phyloP scores from a whole-genome alignment of 495 filamentous ascomycete species.

The Talaromyces ruber region DNA sequence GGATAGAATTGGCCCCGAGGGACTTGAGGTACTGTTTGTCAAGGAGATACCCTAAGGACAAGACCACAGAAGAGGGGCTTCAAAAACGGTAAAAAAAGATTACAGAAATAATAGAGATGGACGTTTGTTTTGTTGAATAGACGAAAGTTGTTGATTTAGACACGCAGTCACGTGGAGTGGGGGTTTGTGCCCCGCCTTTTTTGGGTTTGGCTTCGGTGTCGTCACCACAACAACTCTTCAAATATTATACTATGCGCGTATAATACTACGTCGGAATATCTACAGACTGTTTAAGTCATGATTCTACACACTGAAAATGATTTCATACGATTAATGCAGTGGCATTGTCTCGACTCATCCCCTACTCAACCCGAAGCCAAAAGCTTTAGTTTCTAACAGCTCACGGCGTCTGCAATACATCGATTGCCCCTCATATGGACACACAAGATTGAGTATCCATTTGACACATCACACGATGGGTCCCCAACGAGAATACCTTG shows the following conservation, averaged over 20 bases:
- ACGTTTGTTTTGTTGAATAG: background rate
- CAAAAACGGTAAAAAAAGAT: background rate
- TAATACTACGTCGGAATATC: background rate
- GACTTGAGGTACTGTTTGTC: background rate
- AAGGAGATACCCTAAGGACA: background rate
- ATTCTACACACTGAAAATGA: background rate
- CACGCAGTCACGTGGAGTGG: background rate
- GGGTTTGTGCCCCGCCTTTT: slow-evolving; percentile 1
- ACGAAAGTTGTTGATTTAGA: background rate
- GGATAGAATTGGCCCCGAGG: background rate
- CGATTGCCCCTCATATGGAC: background rate
- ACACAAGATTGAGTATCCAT: background rate
- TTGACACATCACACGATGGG: background rate
- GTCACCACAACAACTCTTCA: background rate
- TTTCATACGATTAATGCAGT: too few relatives aligned
- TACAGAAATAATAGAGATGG: background rate
- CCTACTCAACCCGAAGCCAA: background rate
- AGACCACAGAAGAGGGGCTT: background rate
- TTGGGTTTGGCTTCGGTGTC: background rate
- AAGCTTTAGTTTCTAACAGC: background rate
- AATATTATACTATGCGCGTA: too few relatives aligned
- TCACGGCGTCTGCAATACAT: background rate
- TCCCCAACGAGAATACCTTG: background rate
- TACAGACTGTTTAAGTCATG: background rate
- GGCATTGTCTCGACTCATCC: background rate